A percentile compares a stretch with the other conserved stretches of the same genome.
Conservation (phyloP, 1,139 yeast genomes). For the Diutina mesorugosa region DNA sequence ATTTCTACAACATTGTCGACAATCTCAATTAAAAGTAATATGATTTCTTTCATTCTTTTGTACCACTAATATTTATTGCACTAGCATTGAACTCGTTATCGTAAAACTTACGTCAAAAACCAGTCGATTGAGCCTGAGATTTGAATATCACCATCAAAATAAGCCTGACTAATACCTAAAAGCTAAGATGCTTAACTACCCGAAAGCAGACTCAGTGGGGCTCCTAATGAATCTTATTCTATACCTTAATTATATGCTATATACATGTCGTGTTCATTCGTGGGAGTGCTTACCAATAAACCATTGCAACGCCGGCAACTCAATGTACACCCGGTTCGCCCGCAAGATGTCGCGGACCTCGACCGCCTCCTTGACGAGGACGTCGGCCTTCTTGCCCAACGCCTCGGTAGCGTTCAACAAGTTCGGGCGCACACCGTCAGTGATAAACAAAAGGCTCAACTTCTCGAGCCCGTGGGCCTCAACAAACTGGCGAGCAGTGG, state of each 20-base stretch:
- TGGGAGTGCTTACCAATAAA: conserved; percentile 19
- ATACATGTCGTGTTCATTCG: neutral
- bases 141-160: too few species aligned
- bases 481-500: conserved; percentile 48
- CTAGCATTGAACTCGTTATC: too few species aligned
- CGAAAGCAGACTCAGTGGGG: too few species aligned
- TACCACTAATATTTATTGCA: too few species aligned
- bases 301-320: conserved; percentile 61
- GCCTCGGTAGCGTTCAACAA: conserved; percentile 38
- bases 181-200: too few species aligned
- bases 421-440: conserved; percentile 38
- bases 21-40: too few species aligned
- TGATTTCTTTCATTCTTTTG: too few species aligned
- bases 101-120: too few species aligned
- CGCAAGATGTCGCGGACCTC: conserved; percentile 77
- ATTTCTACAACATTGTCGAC: too few species aligned
- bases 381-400: conserved; percentile 40
- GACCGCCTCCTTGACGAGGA: conserved; percentile 64
- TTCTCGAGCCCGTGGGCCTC: conserved; percentile 39
- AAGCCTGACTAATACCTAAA: too few species aligned
- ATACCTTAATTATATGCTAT: neutral
- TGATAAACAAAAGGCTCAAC: conserved; percentile 56
- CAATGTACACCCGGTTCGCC: conserved; percentile 69
- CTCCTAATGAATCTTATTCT: too few species aligned
- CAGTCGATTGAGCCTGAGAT: too few species aligned